These are phyloP conservation scores for Xylaria sp. DNA, from an alignment of 2,329 filamentous ascomycete species.

Conservation along the genomic window DNA sequence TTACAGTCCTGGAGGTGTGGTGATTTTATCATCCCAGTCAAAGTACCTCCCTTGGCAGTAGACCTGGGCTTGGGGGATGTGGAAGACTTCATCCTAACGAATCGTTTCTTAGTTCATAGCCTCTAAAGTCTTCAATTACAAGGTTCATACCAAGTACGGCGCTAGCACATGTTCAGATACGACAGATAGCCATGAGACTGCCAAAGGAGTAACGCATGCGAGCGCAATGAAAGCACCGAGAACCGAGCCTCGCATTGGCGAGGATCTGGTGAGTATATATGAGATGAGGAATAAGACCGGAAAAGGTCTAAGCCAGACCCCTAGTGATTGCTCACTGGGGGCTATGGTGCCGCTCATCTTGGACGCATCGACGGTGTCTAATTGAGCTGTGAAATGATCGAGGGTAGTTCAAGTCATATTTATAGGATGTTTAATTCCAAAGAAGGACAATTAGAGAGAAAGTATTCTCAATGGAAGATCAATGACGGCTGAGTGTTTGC, in stretches of 20 bases:
- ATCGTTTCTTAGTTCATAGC: neutral
- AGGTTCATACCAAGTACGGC: conserved; percentile 56
- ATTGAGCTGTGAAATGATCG: neutral
- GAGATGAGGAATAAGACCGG: conserved; percentile 15
- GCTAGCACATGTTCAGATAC: conserved; percentile 52
- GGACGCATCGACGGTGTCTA: neutral
- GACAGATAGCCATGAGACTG: conserved; percentile 46
- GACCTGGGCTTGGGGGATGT: conserved; percentile 87
- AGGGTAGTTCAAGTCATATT: neutral
- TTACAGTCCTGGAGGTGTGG: conserved; percentile 88
- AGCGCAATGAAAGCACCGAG: neutral
- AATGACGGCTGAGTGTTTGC: neutral
- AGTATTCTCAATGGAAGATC: neutral
- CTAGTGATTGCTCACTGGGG: conserved; percentile 23
- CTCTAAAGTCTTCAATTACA: neutral
- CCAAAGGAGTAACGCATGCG: conserved; percentile 14
- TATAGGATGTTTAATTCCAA: neutral
- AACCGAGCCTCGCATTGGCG: neutral
- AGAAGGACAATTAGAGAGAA: neutral
- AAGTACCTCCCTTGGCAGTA: conserved; percentile 78
- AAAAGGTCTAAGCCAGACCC: conserved; percentile 20
- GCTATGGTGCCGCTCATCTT: conserved; percentile 21
- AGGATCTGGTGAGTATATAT: conserved; percentile 4
- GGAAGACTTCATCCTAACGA: conserved; percentile 79
- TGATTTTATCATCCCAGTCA: conserved; percentile 96